Evolutionary conservation across 345 rosid genomes (phyloP), one percentile per base, ranked within the genome.

Genomic region (Garcia nutans): DNA sequence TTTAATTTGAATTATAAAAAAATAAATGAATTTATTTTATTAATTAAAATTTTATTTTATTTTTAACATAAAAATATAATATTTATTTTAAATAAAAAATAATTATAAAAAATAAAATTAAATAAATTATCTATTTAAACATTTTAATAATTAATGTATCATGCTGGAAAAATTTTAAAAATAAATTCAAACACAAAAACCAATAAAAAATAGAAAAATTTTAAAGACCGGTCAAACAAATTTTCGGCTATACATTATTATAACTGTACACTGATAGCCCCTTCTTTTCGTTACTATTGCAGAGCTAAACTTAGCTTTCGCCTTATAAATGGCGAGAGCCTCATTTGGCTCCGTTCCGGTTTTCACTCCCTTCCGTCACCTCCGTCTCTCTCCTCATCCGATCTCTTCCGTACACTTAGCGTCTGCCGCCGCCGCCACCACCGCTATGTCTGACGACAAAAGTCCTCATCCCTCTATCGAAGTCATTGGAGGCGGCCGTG

Each of bases 401-500:
- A 73, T 84, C 79, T 54, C 88, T 13, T 63, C 87, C 73, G 3
- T 71, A 75, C 82, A 69, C 76, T 31, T 63, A 76, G 20, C 78
- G 76, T 2, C 82, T 49, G 59, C 64, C 72, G 17, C 77, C 78
- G 3, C 82, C 49, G 59, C 64, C 73, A 41, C 81, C 7, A 76
- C 33, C 73, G 47, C 78, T 65, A 88, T 84, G 87, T 58, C 87
- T 24, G 70, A 20, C 33, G 66, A 12, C 10, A 76, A 26, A 69
- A 5, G 64, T 58, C 68, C 72, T 5, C 93, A 90, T 73, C 85
- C 87, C 41, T 93, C 99, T 6, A 85, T 95, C 8, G 94, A 91
- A 62, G 89, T 95, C 63, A 78, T 80, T 59, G 97, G 97, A 20
- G 98, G 98, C 0, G 92, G 78, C 44, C 77, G 75, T 70, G 89